These are phyloP conservation scores for Paraconiothyrium brasiliense DNA, from an alignment of 2,329 filamentous ascomycete genomes.

Conservation along the genomic window DNA sequence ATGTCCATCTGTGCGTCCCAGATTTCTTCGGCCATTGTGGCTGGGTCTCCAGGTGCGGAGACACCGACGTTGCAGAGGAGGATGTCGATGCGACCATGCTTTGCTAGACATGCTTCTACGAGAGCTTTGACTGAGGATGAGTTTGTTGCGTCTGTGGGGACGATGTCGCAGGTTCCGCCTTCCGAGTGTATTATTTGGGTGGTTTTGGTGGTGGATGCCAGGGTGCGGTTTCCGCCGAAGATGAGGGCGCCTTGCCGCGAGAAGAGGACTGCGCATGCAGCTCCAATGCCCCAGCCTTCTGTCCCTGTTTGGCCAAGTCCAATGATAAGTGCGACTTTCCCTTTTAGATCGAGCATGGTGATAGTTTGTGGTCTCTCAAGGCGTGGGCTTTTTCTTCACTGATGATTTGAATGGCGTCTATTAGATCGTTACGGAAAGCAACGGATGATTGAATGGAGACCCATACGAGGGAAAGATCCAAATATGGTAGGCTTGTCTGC, in stretches of 20 bases:
- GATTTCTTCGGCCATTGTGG: constrained; percentile 56
- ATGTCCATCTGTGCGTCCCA: constrained; percentile 65
- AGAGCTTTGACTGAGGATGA: constrained; percentile 13
- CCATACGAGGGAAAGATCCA: background rate
- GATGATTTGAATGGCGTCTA: background rate
- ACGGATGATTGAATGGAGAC: background rate
- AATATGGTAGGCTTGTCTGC: background rate
- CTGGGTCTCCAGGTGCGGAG: constrained; percentile 61
- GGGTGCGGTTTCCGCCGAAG: constrained; percentile 18
- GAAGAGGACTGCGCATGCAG: constrained; percentile 20
- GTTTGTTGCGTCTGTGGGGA: constrained; percentile 12
- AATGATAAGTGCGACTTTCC: constrained; percentile 19
- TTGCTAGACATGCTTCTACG: constrained; percentile 18
- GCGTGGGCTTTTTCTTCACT: background rate
- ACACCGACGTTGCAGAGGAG: constrained; percentile 65
- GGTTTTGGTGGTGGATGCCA: constrained; percentile 15
- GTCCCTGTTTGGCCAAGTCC: constrained; percentile 20
- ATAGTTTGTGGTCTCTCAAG: background rate
- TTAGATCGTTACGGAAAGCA: background rate
- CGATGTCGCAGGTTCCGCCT: constrained; percentile 16
- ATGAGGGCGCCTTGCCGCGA: constrained; percentile 19
- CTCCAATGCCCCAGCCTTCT: constrained; percentile 23
- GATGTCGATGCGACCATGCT: constrained; percentile 63
- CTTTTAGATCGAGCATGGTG: constrained; percentile 14
- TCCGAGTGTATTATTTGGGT: constrained; percentile 5